Evolutionary conservation across 495 filamentous ascomycete species (phyloP).

Genomic region (Penicillium steckii): DNA sequence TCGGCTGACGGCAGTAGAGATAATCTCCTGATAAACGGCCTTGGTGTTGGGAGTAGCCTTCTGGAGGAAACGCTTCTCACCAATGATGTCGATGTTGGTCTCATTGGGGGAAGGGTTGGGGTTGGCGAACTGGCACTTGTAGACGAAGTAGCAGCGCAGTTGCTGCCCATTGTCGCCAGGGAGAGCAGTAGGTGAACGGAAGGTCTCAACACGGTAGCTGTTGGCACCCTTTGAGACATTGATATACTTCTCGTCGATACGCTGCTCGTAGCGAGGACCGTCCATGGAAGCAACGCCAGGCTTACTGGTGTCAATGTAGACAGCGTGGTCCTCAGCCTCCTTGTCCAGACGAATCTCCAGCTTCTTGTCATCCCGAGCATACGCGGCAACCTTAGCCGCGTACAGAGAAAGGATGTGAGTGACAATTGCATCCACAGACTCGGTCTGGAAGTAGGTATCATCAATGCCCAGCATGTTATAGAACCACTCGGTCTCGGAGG

Average conservation of each 20-base stretch:
- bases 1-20: slow-evolving; percentile 75
- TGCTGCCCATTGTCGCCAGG: slow-evolving; percentile 75
- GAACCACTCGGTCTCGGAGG: slow-evolving; percentile 90
- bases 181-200: slow-evolving; percentile 74
- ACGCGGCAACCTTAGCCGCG: slow-evolving; percentile 94
- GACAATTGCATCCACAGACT: slow-evolving; percentile 81
- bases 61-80: slow-evolving; percentile 89
- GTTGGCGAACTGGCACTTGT: slow-evolving; percentile 88
- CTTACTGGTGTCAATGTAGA: slow-evolving; percentile 96
- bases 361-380: slow-evolving; percentile 87
- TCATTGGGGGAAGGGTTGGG: slow-evolving; percentile 68
- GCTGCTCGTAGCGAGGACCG: slow-evolving; percentile 87
- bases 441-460: slow-evolving; percentile 97
- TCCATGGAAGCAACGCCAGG: slow-evolving; percentile 73
- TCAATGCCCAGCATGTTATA: slow-evolving; percentile 97
- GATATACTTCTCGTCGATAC: slow-evolving; percentile 93
- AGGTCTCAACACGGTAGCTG: slow-evolving; percentile 92
- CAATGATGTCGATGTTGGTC: slow-evolving; percentile 86
- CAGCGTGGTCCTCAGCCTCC: slow-evolving; percentile 90
- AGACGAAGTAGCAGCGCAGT: slow-evolving; percentile 96
- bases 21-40: slow-evolving; percentile 89
- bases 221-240: slow-evolving; percentile 62
- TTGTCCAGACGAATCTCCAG: slow-evolving; percentile 94
- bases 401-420: slow-evolving; percentile 95
- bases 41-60: slow-evolving; percentile 96